Percentiles rank a stretch among this genome's conserved stretches.
These are phyloP conservation scores for Irpex rosettiformis DNA, from an alignment of 1,284 basidiomycete genomes.

Conservation along the genomic window DNA sequence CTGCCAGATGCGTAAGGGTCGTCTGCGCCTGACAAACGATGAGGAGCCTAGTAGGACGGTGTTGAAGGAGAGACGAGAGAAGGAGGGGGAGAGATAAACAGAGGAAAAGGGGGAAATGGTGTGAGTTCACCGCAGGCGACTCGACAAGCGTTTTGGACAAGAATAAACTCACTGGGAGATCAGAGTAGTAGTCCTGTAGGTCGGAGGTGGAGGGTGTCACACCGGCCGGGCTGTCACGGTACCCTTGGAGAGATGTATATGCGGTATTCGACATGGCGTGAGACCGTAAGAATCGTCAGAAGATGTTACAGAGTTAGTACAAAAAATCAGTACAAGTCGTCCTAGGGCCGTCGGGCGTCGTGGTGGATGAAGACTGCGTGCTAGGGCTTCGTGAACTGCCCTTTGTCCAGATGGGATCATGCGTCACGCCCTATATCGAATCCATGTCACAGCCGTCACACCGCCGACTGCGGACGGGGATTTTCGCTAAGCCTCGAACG, in stretches of 20 bases:
- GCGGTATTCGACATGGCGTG: not conserved
- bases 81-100: conserved; percentile 4
- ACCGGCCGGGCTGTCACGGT: conserved; percentile 12
- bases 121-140: conserved; percentile 16
- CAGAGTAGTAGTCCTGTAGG: conserved; percentile 12
- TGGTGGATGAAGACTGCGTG: not conserved
- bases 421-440: not conserved
- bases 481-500: not conserved
- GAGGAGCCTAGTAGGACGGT: conserved; percentile 28
- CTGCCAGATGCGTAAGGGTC: conserved; percentile 27
- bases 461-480: not conserved
- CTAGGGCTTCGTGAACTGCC: not conserved
- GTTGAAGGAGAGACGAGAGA: not conserved
- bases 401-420: not conserved
- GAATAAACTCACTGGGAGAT: conserved; percentile 12
- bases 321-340: not conserved
- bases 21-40: conserved; percentile 31
- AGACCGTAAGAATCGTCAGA: conserved; percentile 1
- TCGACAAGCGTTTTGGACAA: conserved; percentile 8
- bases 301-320: not conserved
- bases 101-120: too few relatives aligned
- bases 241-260: not conserved
- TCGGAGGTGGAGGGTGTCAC: conserved; percentile 10
- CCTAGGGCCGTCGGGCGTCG: not conserved
- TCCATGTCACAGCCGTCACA: not conserved